phyloP scores from a whole-genome alignment of 345 rosid genomes.

The Nephelium lappaceum region DNA sequence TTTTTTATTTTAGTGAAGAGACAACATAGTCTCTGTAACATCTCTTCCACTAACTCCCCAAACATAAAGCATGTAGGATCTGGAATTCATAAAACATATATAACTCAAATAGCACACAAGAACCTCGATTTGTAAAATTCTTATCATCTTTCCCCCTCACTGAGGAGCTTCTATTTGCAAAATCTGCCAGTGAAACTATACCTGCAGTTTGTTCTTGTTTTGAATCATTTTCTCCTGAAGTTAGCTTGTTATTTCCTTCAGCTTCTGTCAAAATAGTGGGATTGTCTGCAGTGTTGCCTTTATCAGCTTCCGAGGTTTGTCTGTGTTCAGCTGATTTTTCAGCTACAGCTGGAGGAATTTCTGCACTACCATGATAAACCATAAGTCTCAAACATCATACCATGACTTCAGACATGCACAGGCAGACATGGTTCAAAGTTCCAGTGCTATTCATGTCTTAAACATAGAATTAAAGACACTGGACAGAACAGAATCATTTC shows the following conservation, averaged over 20 bases:
- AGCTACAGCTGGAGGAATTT: slow-evolving; percentile 1
- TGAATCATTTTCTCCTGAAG: slow-evolving; percentile 18
- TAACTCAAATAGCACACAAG: slow-evolving; percentile 4
- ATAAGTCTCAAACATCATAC: not conserved
- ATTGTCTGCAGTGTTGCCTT: slow-evolving; percentile 17
- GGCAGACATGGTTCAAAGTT: not conserved
- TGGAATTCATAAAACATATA: slow-evolving; percentile 15
- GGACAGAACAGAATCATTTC: not conserved
- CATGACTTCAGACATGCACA: slow-evolving; percentile 1
- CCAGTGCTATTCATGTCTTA: not conserved
- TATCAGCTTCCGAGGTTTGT: slow-evolving; percentile 22
- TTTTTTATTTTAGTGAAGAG: not conserved
- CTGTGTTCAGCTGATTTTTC: slow-evolving; percentile 23
- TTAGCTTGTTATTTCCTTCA: slow-evolving; percentile 20
- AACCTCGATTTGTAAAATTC: slow-evolving; percentile 36
- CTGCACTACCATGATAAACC: slow-evolving; percentile 15
- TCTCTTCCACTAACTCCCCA: slow-evolving; percentile 2
- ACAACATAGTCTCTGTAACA: not conserved
- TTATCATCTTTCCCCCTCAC: slow-evolving; percentile 17
- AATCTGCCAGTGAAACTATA: slow-evolving; percentile 1
- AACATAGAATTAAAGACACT: not conserved
- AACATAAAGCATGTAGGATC: not conserved
- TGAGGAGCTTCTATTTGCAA: slow-evolving; percentile 21
- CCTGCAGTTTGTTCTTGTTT: slow-evolving; percentile 19
- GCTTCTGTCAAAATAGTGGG: slow-evolving; percentile 16